Conservation (phyloP, 139 green algal genomes). For the Chlamydomonas incerta region DNA sequence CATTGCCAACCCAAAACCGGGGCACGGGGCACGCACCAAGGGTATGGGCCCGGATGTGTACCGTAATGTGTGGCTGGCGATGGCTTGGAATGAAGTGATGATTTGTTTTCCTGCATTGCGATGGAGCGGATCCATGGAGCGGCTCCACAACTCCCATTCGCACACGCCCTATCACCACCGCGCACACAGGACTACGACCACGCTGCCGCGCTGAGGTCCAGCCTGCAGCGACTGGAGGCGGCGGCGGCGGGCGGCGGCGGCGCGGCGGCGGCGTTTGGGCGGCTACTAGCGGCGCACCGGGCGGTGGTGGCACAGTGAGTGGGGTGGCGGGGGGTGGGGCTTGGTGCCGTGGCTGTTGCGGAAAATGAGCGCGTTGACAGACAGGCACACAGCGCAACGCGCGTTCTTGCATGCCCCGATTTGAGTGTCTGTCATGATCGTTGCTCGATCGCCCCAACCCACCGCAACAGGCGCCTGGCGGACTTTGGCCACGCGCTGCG, state of each 20-base stretch:
- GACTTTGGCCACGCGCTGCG: background rate
- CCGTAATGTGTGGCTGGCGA: no score
- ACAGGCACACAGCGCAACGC: background rate
- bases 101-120: no score
- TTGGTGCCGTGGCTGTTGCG: background rate
- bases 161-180: no score
- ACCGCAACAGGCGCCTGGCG: background rate
- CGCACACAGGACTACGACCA: conserved; percentile 29
- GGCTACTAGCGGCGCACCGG: conserved; percentile 15
- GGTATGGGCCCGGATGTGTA: no score
- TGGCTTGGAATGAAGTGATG: no score
- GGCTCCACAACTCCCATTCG: background rate
- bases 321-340: no score
- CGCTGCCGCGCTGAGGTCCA: background rate
- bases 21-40: no score
- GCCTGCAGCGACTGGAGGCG: background rate
- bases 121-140: no score
- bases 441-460: background rate
- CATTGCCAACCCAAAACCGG: no score
- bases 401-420: background rate
- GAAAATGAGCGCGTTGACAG: background rate
- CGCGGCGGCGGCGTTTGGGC: background rate
- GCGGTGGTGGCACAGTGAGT: conserved; percentile 31
- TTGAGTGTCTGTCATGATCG: background rate
- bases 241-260: background rate